Base-by-base conservation (phyloP, 2,329 filamentous ascomycete species). In the Bipolaris sorokiniana region DNA sequence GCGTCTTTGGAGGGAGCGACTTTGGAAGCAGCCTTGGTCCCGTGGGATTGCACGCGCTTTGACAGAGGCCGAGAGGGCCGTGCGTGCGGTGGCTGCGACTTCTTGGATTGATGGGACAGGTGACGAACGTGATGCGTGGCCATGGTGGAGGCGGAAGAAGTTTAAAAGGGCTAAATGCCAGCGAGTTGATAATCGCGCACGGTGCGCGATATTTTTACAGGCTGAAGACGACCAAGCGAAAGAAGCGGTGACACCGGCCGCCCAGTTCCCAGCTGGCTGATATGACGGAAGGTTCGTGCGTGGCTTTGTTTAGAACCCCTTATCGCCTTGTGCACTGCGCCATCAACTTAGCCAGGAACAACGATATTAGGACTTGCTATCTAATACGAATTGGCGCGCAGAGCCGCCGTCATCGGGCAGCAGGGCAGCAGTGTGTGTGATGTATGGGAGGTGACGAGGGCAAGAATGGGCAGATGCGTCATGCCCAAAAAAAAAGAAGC, bases 221-320 rank as follows among this genome's bases (percentile, higher is more conserved):
- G 68, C 62, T 69, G 66, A 61, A 61, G 61, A 51, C 49, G 60
- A 48, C 20, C 56, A 59, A 31, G 66, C 62, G 60, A 71, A 71
- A 71, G 67, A 69, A 66, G 71, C 74, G 74, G 74, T 76, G 73
- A 73, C 73, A 76, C 74, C 70, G 68, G 67, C 65, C 66, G 28
- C 49, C 68, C 62, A 55, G 56, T 61, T 55, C 48, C 51, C 59
- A 54, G 61, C 62, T 67, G 56, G 63, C 71, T 69, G 70, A 72
- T 74, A 74, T 74, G 72, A 69, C 66, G 68, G 64, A 58, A 66
- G 59, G 59, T 48, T 64, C 59, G 66, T 64, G 72, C 74, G 73
- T 75, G 71, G 71, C 73, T 75, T 75, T 74, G 71, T 75, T 70
- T 61, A 63, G 65, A 63, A 56, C 56, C 18, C 55, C 71, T 75